These are phyloP conservation scores for Oryza meyeriana DNA, from an alignment of 176 grass and related monocot genomes.

Conservation along the genomic window DNA sequence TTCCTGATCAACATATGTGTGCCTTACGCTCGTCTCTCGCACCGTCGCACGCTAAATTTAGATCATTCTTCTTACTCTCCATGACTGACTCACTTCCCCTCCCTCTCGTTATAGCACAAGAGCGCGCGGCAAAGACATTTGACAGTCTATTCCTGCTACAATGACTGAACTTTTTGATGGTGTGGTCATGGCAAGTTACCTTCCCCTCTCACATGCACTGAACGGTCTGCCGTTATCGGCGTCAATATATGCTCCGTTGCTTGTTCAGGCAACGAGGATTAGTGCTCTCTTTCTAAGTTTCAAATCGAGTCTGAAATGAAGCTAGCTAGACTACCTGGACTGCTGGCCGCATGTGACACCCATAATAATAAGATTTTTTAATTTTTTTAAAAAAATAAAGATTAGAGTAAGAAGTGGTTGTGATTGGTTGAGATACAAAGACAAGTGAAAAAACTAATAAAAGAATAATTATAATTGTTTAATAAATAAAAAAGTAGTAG, in stretches of 20 bases:
- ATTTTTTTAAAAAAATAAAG: no score
- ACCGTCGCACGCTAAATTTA: not conserved
- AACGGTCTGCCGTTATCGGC: not conserved
- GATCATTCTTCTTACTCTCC: not conserved
- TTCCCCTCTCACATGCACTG: not conserved
- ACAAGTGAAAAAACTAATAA: no score
- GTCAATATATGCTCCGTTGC: not conserved
- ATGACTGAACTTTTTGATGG: no score
- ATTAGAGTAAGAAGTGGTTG: no score
- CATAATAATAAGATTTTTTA: no score
- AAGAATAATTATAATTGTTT: no score
- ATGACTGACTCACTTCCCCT: no score
- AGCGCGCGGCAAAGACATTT: not conserved
- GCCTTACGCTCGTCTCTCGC: not conserved
- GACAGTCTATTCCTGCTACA: not conserved
- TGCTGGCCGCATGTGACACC: not conserved
- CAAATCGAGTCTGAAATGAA: constrained; percentile 1
- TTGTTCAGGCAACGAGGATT: not conserved
- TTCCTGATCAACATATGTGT: not conserved
- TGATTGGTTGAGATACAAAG: no score
- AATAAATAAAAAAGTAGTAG: no score
- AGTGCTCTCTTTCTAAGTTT: not conserved
- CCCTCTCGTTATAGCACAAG: not conserved
- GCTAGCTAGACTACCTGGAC: not conserved
- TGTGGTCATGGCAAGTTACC: no score